A percentile compares a stretch with the other conserved stretches of the same genome.
These are phyloP conservation scores for Mortierella antarctica DNA, from an alignment of 192 early-diverging fungal species.

Conservation along the genomic window DNA sequence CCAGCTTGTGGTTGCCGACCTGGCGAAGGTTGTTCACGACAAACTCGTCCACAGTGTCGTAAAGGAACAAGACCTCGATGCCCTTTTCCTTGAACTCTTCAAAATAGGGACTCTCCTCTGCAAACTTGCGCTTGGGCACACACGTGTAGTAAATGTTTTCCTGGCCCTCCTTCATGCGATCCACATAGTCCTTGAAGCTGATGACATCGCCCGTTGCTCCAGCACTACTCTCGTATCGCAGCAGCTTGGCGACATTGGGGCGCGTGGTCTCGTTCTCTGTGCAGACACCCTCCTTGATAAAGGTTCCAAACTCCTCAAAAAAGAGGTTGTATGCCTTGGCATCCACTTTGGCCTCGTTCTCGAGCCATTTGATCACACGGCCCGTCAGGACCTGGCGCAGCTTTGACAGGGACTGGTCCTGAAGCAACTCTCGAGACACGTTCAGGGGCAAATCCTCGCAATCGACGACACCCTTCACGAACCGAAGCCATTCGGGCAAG, in stretches of 20 bases:
- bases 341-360: constrained; percentile 61
- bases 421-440: constrained; percentile 85
- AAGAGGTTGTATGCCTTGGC: constrained; percentile 64
- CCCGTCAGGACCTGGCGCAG: constrained; percentile 64
- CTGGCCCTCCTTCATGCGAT: constrained; percentile 76
- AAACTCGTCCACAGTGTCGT: constrained; percentile 69
- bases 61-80: constrained; percentile 78
- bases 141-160: constrained; percentile 80
- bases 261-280: constrained; percentile 69
- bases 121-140: constrained; percentile 67
- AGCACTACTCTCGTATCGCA: constrained; percentile 62
- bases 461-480: constrained; percentile 87
- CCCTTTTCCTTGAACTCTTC: constrained; percentile 79
- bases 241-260: constrained; percentile 68
- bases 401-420: constrained; percentile 74
- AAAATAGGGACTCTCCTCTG: constrained; percentile 74
- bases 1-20: constrained; percentile 67
- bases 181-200: constrained; percentile 76
- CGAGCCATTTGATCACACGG: constrained; percentile 67
- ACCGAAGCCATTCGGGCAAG: constrained; percentile 79
- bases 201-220: constrained; percentile 56
- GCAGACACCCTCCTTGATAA: constrained; percentile 81
- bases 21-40: constrained; percentile 68
- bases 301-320: constrained; percentile 72
- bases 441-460: constrained; percentile 88